These are phyloP conservation scores for Colletotrichum noveboracense DNA, from an alignment of 2,329 filamentous ascomycete genomes.

Conservation along the genomic window DNA sequence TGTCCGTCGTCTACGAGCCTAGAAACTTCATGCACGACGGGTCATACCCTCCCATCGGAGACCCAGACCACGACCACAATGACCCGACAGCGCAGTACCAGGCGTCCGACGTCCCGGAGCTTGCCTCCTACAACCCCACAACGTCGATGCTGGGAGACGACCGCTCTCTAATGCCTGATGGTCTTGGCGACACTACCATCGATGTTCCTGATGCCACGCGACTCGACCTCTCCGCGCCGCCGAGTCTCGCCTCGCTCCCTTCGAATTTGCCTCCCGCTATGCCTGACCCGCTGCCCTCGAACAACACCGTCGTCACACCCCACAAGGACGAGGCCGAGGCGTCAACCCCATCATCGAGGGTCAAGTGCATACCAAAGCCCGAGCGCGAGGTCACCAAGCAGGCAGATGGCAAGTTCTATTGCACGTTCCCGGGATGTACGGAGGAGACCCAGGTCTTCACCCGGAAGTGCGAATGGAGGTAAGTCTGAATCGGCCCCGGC, in stretches of 20 bases:
- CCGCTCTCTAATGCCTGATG: conserved; percentile 40
- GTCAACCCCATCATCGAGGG: conserved; percentile 35
- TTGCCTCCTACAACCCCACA: conserved; percentile 48
- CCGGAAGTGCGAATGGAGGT: conserved; percentile 95
- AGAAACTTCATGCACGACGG: conserved; percentile 54
- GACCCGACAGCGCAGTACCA: conserved; percentile 34
- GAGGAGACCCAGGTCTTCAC: conserved; percentile 71
- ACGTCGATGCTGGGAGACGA: conserved; percentile 42
- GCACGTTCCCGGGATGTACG: conserved; percentile 72
- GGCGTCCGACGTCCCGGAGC: conserved; percentile 48
- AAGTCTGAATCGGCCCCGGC: conserved; percentile 44
- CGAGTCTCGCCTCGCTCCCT: conserved; percentile 35
- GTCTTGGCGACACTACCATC: conserved; percentile 36
- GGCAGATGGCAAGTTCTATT: conserved; percentile 76
- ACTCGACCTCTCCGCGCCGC: conserved; percentile 40
- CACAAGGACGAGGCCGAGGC: conserved; percentile 18
- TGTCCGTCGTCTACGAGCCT: conserved; percentile 59
- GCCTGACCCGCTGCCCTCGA: conserved; percentile 33
- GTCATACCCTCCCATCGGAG: conserved; percentile 51
- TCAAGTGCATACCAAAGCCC: conserved; percentile 64
- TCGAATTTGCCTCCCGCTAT: conserved; percentile 32
- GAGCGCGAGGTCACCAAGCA: conserved; percentile 66
- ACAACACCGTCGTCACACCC: neutral
- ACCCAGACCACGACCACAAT: conserved; percentile 41
- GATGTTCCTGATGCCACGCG: conserved; percentile 41